phyloP scores from a whole-genome alignment of 2,329 filamentous ascomycete species.

The Periconia sp. region DNA sequence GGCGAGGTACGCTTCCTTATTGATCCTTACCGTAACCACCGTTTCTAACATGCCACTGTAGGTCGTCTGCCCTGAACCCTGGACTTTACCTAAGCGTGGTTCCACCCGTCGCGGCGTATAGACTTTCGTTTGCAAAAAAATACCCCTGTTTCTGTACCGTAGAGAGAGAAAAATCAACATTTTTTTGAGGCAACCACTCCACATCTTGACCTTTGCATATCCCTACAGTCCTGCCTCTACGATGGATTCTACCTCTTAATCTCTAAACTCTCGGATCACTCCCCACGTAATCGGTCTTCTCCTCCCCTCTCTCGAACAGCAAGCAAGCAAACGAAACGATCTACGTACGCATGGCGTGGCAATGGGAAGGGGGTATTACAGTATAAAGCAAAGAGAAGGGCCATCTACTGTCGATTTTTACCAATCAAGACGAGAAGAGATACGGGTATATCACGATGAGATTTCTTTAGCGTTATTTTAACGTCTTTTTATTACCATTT shows the following conservation, averaged over 20 bases:
- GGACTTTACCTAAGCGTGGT: conserved; percentile 52
- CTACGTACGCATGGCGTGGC: no score
- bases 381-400: no score
- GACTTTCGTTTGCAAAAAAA: neutral
- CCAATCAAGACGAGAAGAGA: no score
- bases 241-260: neutral
- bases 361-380: no score
- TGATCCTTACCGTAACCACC: neutral
- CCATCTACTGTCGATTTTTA: no score
- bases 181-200: neutral
- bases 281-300: neutral
- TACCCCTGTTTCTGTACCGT: neutral
- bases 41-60: conserved; percentile 23
- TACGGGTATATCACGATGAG: no score
- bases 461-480: no score
- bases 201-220: neutral
- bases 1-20: conserved; percentile 72
- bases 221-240: neutral
- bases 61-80: conserved; percentile 53
- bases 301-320: neutral
- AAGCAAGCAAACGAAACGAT: neutral
- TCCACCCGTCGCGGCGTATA: conserved; percentile 25
- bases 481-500: no score
- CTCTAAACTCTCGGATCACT: neutral
- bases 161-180: neutral